Conservation (phyloP, 2,329 filamentous ascomycete genomes). For the Aspergillus oerlinghausenensis region DNA sequence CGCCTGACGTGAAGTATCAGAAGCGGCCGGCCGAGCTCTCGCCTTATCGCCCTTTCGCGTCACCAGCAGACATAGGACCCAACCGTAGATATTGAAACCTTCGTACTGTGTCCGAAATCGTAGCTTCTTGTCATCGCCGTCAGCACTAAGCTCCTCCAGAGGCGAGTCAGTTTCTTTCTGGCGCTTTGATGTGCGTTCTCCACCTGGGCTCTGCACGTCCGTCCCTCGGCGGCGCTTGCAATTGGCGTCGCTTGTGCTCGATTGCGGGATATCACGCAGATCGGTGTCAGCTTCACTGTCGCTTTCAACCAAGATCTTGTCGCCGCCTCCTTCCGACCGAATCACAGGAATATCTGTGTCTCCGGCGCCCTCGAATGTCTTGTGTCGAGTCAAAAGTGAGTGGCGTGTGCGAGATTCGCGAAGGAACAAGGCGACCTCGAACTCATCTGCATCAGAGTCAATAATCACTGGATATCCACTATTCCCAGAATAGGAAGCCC, state of each 20-base stretch:
- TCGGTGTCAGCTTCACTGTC: conserved; percentile 50
- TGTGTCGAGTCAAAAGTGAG: conserved; percentile 79
- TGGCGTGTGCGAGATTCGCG: conserved; percentile 82
- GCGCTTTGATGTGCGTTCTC: conserved; percentile 19
- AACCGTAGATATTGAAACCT: conserved; percentile 92
- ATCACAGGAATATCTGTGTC: conserved; percentile 16
- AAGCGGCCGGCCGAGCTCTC: conserved; percentile 28
- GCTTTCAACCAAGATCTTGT: conserved; percentile 54
- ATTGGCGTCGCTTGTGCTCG: conserved; percentile 16
- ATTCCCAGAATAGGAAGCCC: background rate
- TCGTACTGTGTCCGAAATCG: conserved; percentile 84
- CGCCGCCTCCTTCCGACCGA: conserved; percentile 19
- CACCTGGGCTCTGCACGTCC: conserved; percentile 11
- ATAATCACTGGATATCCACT: background rate
- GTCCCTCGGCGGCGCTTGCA: conserved; percentile 11
- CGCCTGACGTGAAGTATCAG: conserved; percentile 54
- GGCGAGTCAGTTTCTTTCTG: conserved; percentile 31
- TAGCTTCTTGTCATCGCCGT: conserved; percentile 80
- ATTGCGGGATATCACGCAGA: conserved; percentile 56
- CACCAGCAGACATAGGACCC: conserved; percentile 86
- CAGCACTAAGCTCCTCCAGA: conserved; percentile 38
- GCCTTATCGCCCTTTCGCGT: conserved; percentile 59
- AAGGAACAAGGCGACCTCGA: conserved; percentile 90
- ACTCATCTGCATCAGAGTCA: conserved; percentile 63
- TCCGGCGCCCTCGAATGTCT: conserved; percentile 62